Evolutionary conservation across 2,329 filamentous ascomycete species (phyloP).

Genomic region (Exophiala sp.): DNA sequence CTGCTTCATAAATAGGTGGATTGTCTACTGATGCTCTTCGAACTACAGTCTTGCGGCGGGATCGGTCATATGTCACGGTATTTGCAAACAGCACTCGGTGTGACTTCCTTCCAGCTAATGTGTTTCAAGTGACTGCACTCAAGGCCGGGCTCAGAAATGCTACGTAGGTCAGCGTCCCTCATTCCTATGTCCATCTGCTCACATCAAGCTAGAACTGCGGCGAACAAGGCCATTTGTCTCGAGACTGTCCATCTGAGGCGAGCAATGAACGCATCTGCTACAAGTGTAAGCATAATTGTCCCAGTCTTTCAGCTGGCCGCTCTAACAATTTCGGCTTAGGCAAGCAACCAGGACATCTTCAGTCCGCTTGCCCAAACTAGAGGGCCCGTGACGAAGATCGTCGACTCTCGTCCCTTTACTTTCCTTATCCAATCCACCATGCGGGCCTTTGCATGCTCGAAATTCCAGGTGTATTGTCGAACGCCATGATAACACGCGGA

Average conservation of each 20-base stretch:
- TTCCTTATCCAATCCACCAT: slow-evolving; percentile 16
- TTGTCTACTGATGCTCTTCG: slow-evolving; percentile 4
- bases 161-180: slow-evolving; percentile 58
- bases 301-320: neutral
- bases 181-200: slow-evolving; percentile 7
- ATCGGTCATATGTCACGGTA: slow-evolving; percentile 72
- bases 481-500: slow-evolving; percentile 14
- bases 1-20: neutral
- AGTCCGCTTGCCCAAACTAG: slow-evolving; percentile 79
- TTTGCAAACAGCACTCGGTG: neutral
- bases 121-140: slow-evolving; percentile 83
- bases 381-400: neutral
- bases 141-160: slow-evolving; percentile 83
- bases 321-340: slow-evolving; percentile 11
- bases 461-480: neutral
- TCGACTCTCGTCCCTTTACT: slow-evolving; percentile 10
- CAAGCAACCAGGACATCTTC: slow-evolving; percentile 73
- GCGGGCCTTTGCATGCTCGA: neutral
- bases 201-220: slow-evolving; percentile 46
- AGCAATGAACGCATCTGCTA: slow-evolving; percentile 95
- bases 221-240: slow-evolving; percentile 88
- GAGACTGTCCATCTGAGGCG: slow-evolving; percentile 92
- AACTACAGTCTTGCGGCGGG: slow-evolving; percentile 65
- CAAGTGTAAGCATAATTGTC: slow-evolving; percentile 59
- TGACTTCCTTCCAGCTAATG: slow-evolving; percentile 5